Evolutionary conservation across 148 eudicot species (phyloP), one percentile per base, ranked within the genome.

Genomic region (Nepenthes mirabilis): DNA sequence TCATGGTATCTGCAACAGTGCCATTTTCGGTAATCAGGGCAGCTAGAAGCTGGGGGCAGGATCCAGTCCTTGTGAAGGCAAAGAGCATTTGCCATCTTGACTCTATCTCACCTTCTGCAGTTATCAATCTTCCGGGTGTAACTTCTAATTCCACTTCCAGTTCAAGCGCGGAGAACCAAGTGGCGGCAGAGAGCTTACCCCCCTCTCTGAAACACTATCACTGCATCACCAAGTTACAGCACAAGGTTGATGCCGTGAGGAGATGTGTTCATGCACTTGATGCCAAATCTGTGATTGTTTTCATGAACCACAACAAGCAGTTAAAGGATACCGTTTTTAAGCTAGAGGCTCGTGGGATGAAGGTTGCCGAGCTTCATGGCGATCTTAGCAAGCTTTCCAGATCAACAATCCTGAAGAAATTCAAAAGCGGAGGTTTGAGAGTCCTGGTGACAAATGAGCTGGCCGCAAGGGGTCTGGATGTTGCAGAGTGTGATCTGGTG

Each of bases 1-100:
- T 91, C 68, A 83, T 91, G 95, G 96, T 91, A 11, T 91, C 98
- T 57, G 98, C 98, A 70, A 88, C 96, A 2, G 85, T 91, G 34
- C 98, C 96, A 6, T 88, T 88, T 71, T 86, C 98, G 11, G 96
- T 88, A 5, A 75, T 83, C 48, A 75, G 96, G 54, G 98, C 98
- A 10, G 96, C 98, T 62, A 70, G 72, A 54, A 82, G 88, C 71
- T 91, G 96, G 96, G 89, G 86, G 6, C 56, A 60, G 43, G 88
- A 88, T 37, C 90, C 98, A 4, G 65, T 88, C 56, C 94, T 88
- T 57, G 87, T 91, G 59, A 84, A 82, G 63, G 96, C 98, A 53
- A 85, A 88, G 63, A 74, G 57, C 11, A 80, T 91, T 43, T 54
- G 65, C 59, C 74, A 84, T 5, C 75, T 88, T 49, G 88, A 77